Base-by-base conservation (phyloP, 2,329 filamentous ascomycete species). In the Hypoxylon rubiginosum region DNA sequence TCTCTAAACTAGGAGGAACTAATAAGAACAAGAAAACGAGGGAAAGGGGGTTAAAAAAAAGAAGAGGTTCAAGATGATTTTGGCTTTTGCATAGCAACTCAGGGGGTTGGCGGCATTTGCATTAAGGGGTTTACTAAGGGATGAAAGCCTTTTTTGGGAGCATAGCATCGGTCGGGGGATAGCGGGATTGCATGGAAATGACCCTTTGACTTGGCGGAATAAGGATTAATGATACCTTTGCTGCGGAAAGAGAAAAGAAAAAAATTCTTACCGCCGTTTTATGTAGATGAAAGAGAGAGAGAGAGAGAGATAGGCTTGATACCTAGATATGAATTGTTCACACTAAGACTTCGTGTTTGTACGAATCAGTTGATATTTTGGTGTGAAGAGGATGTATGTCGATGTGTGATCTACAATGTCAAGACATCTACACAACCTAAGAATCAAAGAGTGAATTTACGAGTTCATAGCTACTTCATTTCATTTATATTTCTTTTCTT, bases 141-240 rank as follows among this genome's bases (percentile, higher is more conserved):
- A 48, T 34, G 48, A 26, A 32, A 24, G 52, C n/a, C 56, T 49
- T 32, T 59, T 49, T 3, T 7, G 26, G 54, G 55, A 36, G 61
- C 55, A 58, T 58, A 34, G 48, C 54, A 53, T 50, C n/a, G 54
- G 41, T 19, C n/a, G 36, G 36, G 7, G 13, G 13, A 43, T 19
- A 32, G 8, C n/a, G 60, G 49, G 6, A 50, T 13, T 32, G 39
- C 39, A 43, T 43, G n/a, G 39, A 7, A 19, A 43, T 19, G 39
- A 43, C 4, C 39, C 4, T 41, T 15, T 36, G 10, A 43, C 34
- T 36, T 36, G 13, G 8, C n/a, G n/a, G 39, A 43, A 19, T 19
- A 43, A 43, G 39, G 39, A n/a, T 43, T 15, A 11, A 34, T 19
- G n/a, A 43, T 19, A 43, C 39, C 39, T 15, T 15, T 1, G 17